Percentiles rank a stretch among this genome's conserved stretches.
Conservation (phyloP, 257 asterid genomes). For the Solanum medicagineum region DNA sequence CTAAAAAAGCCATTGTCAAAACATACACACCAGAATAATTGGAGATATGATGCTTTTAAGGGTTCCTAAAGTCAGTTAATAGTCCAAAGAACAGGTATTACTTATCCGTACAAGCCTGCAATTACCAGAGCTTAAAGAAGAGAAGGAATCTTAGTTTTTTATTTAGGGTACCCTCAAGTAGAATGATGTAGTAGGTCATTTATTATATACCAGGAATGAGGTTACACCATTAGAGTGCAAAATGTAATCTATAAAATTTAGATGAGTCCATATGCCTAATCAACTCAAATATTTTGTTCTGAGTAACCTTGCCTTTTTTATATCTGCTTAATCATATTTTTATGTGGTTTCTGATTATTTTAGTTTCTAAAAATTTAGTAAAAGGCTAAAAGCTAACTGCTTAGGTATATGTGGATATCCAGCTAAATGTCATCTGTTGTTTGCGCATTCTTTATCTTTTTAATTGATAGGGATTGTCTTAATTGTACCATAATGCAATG, state of each 20-base stretch:
- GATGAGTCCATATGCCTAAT: background rate
- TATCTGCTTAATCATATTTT: background rate
- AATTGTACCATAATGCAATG: background rate
- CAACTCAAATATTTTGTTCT: background rate
- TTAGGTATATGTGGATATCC: background rate
- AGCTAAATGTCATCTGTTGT: background rate
- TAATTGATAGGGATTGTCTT: background rate
- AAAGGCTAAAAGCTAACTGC: background rate
- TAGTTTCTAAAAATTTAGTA: background rate
- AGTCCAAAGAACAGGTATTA: background rate
- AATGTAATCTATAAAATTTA: background rate
- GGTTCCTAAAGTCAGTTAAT: background rate
- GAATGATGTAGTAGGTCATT: too few species aligned
- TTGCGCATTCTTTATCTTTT: background rate
- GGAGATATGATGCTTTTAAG: background rate
- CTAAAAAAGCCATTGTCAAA: background rate
- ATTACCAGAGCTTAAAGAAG: background rate
- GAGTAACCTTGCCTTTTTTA: background rate
- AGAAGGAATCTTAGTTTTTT: too few species aligned
- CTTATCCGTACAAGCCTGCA: background rate
- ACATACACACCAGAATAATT: background rate
- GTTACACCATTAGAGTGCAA: background rate
- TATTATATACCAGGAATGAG: background rate
- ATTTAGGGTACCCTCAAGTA: too few species aligned
- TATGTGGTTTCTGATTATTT: background rate